Base-by-base conservation (phyloP, 306 rosid genomes). In the Inga laurina region DNA sequence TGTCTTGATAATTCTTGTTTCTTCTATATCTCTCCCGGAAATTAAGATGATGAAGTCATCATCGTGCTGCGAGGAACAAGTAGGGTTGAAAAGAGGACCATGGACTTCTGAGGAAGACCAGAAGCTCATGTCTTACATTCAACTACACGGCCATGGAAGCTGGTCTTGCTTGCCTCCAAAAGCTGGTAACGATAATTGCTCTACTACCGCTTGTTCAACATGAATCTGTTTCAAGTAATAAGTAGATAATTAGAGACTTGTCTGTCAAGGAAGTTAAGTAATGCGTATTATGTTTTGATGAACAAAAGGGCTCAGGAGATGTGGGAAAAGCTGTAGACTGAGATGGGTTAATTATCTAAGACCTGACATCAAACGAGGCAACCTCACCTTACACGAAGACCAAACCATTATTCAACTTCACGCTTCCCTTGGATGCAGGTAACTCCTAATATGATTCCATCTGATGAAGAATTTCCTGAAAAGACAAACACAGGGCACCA, bases 31-130 rank as follows among this genome's bases (percentile, higher is more conserved):
- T 64, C 30, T 27, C 7, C 48, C 3, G 6, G n/a, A 37, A 61
- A 68, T 3, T 8, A 15, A 66, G 21, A 91, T 91, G 94, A 91
- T 90, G 15, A 89, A 87, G 86, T 86, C 91, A 68, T 91, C 89
- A 19, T 87, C 89, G 16, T 87, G 88, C 76, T 84, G 90, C 62
- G 87, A 88, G 64, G 78, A 83, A 65, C 62, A 5, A 19, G 81
- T 68, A 6, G 91, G 90, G 10, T 77, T 91, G 86, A 91, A 88
- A 84, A 91, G 79, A 80, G 94, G 94, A 35, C 90, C 92, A 24
- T 62, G 68, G 68, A 62, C 68, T 9, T 35, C 68, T 10, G 68
- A 62, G 1, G 68, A 62, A n/a, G 68, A 62, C 68, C 11, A 62
- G 16, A 62, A 62, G 68, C 68, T 62, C 18, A 62, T 27, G 34